Base-by-base conservation (phyloP, 2,329 filamentous ascomycete genomes). In the Didymellaceae sp. region DNA sequence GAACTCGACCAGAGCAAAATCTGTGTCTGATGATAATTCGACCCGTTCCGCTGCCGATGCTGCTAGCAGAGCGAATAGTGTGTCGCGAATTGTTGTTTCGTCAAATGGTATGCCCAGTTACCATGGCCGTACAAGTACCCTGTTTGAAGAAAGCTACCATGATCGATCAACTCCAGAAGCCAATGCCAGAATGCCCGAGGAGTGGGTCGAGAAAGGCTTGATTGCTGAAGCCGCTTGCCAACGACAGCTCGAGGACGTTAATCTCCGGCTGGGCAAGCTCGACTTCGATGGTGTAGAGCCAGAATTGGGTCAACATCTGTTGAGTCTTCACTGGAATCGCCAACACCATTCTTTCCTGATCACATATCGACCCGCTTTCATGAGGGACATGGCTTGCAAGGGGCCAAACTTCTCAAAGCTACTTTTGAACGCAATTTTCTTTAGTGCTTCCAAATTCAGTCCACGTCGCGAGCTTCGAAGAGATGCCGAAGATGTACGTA, bases 401-500 rank as follows among this genome's bases (percentile, higher is more conserved):
- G 83, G 83, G 0, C 79, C 79, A 0, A 83, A 84, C 60, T 85
- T 82, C 53, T 84, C 82, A 0, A 78, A 82, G 35, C 69, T 82
- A 1, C 72, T 85, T 1, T 69, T 85, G 2, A 83, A 84, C 54
- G 81, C 82, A 0, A 79, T 85, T 0, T 75, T 80, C 42, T 81
- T 77, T 48, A 69, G 71, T 4, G 72, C 74, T 1, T 68, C 75
- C 4, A 80, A 82, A 45, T 80, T 79, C 52, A 78, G 75, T 33
- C 73, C 74, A 2, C 70, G 78, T 0, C 67, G 72, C 1, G 76
- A 80, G 33, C 72, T 82, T 0, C 76, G 79, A 1, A 71, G 71
- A 13, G 76, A 79, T 32, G 68, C 74, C 0, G 64, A 74, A 7
- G 79, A 83, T 58, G 75, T 71, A 0, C 69, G 76, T 1, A 81